phyloP scores from a whole-genome alignment of 2,329 filamentous ascomycete species.

The Diaporthe ilicicola region DNA sequence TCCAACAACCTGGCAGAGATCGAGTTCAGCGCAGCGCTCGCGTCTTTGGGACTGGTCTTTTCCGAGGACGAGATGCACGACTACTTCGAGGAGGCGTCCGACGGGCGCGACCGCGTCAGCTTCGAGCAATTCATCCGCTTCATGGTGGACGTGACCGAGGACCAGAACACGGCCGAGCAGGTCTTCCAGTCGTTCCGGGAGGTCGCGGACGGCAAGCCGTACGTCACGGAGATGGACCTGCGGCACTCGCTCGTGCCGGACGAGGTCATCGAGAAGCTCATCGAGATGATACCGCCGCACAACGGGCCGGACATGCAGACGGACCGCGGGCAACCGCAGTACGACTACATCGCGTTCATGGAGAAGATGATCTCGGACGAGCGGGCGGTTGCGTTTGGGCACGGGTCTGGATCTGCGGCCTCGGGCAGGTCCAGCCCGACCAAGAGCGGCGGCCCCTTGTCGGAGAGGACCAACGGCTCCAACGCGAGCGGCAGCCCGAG shows the following conservation, averaged over 20 bases:
- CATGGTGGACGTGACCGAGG: constrained; percentile 99
- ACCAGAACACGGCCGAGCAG: constrained; percentile 98
- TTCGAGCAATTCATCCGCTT: constrained; percentile 99
- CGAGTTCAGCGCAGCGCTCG: constrained; percentile 94
- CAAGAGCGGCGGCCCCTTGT: constrained; percentile 33
- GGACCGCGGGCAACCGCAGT: constrained; percentile 86
- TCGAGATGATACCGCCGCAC: constrained; percentile 86
- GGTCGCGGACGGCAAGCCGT: constrained; percentile 97
- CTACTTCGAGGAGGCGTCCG: constrained; percentile 88
- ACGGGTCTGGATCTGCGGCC: constrained; percentile 21
- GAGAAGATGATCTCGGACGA: constrained; percentile 74
- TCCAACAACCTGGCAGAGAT: constrained; percentile 91
- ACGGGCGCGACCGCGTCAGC: constrained; percentile 80
- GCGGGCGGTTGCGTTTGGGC: constrained; percentile 30
- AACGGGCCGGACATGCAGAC: constrained; percentile 85
- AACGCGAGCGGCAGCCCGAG: constrained; percentile 45
- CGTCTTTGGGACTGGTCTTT: constrained; percentile 94
- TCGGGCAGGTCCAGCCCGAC: constrained; percentile 33
- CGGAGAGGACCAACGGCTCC: constrained; percentile 37
- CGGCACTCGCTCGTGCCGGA: constrained; percentile 95
- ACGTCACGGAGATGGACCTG: constrained; percentile 97
- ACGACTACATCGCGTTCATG: constrained; percentile 98
- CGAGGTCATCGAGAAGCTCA: constrained; percentile 92
- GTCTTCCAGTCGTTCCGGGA: constrained; percentile 98
- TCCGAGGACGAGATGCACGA: constrained; percentile 98